phyloP scores from a whole-genome alignment of 768 basidiomycete species.

The Phylloporus sp. region DNA sequence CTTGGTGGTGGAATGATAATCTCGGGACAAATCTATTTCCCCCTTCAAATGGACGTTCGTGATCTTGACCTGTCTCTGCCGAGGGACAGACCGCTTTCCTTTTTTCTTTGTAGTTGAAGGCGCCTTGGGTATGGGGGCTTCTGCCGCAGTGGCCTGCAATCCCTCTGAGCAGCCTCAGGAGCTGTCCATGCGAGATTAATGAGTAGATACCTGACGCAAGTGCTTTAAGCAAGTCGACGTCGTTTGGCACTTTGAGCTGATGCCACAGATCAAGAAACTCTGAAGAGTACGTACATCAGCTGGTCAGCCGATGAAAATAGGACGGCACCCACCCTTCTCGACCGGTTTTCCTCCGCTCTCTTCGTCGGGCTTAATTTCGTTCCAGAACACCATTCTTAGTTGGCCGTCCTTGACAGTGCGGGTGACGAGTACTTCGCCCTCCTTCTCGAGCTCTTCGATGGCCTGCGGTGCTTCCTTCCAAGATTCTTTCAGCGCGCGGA shows the following conservation, averaged over 20 bases:
- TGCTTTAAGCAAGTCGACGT: slow-evolving; percentile 74
- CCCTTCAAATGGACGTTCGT: slow-evolving; percentile 87
- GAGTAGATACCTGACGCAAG: slow-evolving; percentile 58
- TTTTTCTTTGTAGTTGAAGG: slow-evolving; percentile 68
- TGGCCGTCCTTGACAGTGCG: slow-evolving; percentile 80
- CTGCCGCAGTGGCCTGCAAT: slow-evolving; percentile 70
- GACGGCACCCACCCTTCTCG: slow-evolving; percentile 65
- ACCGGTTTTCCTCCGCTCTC: slow-evolving; percentile 66
- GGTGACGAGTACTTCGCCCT: slow-evolving; percentile 85
- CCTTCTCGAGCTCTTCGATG: slow-evolving; percentile 85
- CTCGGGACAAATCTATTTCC: slow-evolving; percentile 78
- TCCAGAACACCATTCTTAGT: slow-evolving; percentile 84
- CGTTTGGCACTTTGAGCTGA: slow-evolving; percentile 75
- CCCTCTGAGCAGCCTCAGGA: slow-evolving; percentile 49
- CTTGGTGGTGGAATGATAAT: slow-evolving; percentile 42
- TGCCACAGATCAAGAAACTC: slow-evolving; percentile 91
- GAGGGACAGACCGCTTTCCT: slow-evolving; percentile 68
- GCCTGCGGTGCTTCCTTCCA: slow-evolving; percentile 85
- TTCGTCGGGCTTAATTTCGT: slow-evolving; percentile 76
- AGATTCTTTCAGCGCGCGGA: slow-evolving; percentile 80
- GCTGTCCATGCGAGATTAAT: neutral
- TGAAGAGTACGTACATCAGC: slow-evolving; percentile 28
- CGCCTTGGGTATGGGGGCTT: slow-evolving; percentile 50
- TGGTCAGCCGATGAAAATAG: neutral
- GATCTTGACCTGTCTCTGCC: slow-evolving; percentile 74